Evolutionary conservation across 306 rosid genomes (phyloP), one percentile per base, ranked within the genome.

Genomic region (Corylus americana): DNA sequence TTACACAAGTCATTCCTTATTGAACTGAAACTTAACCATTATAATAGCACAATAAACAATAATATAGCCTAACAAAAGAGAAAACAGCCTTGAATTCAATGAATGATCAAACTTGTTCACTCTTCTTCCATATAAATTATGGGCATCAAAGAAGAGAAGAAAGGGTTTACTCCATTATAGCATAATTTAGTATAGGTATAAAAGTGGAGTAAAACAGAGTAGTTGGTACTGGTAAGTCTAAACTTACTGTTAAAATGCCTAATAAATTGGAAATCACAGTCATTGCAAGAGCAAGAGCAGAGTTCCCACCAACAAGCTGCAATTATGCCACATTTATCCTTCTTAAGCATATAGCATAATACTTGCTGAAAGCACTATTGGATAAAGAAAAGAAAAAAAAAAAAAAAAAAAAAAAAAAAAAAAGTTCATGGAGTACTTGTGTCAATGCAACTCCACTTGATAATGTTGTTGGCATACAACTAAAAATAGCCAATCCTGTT

Each of bases 401-500:
- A 17, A 57, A 27, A 39, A 17, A 57, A 27, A 7, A 2, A 57
- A 58, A 22, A 3, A 8, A 49, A 49, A 1, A 12, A 49, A 11
- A 12, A 49, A 11, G 4, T 11, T 59, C 1, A 7, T 14, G 39
- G 51, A 37, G 42, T 39, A 68, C 72, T 44, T 68, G 72, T 68
- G 72, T 42, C 29, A 68, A 48, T 68, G 72, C 51, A n/a, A 68
- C 72, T 68, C 72, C 51, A 31, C 51, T 68, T 9, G 72, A 68
- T 68, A 68, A 68, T 42, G 51, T 68, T 42, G 51, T 68, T 42
- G 72, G 72, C 72, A 68, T 68, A 42, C 72, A 68, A 68, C 51
- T 42, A 68, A 68, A 68, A 42, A 68, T 39, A 10, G 72, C 53
- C 72, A 68, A 68, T 42, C 72, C 72, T 68, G 51, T 42, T 17